phyloP scores from a whole-genome alignment of 2,329 filamentous ascomycete species.

The Colletotrichum echinochloae region DNA sequence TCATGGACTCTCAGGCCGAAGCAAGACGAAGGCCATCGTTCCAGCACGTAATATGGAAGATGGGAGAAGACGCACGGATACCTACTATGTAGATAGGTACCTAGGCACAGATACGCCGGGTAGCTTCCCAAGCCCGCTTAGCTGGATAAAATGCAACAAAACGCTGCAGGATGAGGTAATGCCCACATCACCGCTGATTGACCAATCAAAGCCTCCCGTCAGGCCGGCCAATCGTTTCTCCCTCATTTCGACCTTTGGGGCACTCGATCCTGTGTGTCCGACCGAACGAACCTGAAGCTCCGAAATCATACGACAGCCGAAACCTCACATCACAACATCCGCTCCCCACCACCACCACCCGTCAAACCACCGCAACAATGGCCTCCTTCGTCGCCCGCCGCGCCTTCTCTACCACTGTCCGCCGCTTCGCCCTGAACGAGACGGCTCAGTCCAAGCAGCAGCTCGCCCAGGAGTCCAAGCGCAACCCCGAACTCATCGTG shows the following conservation, averaged over 20 bases:
- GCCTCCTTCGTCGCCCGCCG: constrained; percentile 68
- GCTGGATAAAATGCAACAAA: background rate
- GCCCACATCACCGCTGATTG: constrained; percentile 28
- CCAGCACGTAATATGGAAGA: background rate
- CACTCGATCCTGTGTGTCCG: constrained; percentile 4
- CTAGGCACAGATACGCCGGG: background rate
- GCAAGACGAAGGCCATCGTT: background rate
- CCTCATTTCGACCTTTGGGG: constrained; percentile 37
- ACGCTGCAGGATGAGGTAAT: constrained; percentile 37
- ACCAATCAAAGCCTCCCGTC: constrained; percentile 28
- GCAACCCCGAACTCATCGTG: constrained; percentile 59
- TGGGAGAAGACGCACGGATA: background rate
- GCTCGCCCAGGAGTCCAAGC: constrained; percentile 70
- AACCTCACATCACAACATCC: constrained; percentile 33
- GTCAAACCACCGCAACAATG: constrained; percentile 57
- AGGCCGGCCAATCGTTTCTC: constrained; percentile 41
- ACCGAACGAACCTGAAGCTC: constrained; percentile 39
- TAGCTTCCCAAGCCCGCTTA: background rate
- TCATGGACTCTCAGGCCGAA: background rate
- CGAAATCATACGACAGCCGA: constrained; percentile 41
- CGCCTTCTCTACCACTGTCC: constrained; percentile 65
- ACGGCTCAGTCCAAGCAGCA: constrained; percentile 56
- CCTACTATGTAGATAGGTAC: too few species aligned
- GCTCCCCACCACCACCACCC: constrained; percentile 11
- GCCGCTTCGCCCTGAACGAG: constrained; percentile 57